Base-by-base conservation (phyloP, 805 yeast species). In the Novakomyces olei region DNA sequence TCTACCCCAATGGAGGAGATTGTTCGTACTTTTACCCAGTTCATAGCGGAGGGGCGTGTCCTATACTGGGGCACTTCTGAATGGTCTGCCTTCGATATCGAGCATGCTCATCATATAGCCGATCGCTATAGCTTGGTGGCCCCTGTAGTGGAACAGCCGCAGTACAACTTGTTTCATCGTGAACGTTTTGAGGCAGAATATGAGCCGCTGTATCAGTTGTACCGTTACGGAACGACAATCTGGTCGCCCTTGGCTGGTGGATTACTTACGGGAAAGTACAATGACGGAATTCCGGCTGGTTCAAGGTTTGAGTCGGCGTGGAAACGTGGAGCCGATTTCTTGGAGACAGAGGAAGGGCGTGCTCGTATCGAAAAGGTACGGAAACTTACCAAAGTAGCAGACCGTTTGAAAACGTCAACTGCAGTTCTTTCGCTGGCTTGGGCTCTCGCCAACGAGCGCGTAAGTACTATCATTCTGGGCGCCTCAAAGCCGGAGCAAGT, bases 241-340 rank as follows among this genome's bases (percentile, higher is more conserved):
- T 48, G 46, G 46, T 42, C 48, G 12, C 53, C 53, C 5, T 36
- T 48, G 32, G 50, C 50, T n/a, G 43, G 48, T 34, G 53, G 53
- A 16, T 14, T 48, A 20, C 34, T 48, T 30, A 46, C 52, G n/a
- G 53, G 53, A n/a, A 48, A 48, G 38, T 48, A 48, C 40, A 39
- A 41, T 36, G 40, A 41, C 26, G 45, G 41, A 12, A 37, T 46
- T 29, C 46, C 45, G 14, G 28, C 37, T 28, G 50, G 44, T 15
- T 43, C 46, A 15, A 39, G 51, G 8, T 36, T 39, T 14, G 29
- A 31, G 26, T 36, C 39, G 5, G 30, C 32, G 12, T 27, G 40
- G 12, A 28, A 25, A 12, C 19, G 33, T 6, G 30, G 37, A 23
- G 39, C 36, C 25, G 31, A 33, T 27, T 20, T 29, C 14, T 29